These are phyloP conservation scores for Dianthus caryophyllus DNA, from an alignment of 148 eudicot genomes.

Conservation along the genomic window DNA sequence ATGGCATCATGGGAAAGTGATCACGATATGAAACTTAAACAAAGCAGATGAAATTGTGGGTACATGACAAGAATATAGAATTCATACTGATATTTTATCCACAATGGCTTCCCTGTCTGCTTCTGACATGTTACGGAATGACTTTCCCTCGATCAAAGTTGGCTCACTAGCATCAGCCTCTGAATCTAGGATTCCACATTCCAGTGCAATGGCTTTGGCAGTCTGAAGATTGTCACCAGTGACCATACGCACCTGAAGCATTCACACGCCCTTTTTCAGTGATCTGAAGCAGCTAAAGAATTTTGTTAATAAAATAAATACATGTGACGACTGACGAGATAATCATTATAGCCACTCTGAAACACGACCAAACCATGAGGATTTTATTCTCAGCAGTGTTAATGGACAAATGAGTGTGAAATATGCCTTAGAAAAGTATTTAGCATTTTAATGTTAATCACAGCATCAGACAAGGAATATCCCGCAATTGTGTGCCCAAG, in stretches of 20 bases:
- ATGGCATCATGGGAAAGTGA: background rate
- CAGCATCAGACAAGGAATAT: background rate
- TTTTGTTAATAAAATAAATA: background rate
- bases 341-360: background rate
- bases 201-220: slow-evolving; percentile 91
- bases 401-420: background rate
- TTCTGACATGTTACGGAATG: slow-evolving; percentile 65
- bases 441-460: background rate
- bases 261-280: background rate
- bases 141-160: slow-evolving; percentile 80
- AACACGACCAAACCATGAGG: background rate
- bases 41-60: background rate
- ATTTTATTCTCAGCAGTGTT: background rate
- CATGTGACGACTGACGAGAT: background rate
- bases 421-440: background rate
- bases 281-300: background rate
- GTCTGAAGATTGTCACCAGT: slow-evolving; percentile 96
- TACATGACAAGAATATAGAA: background rate
- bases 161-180: slow-evolving; percentile 76
- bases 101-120: slow-evolving; percentile 53
- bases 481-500: background rate
- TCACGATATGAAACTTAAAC: background rate
- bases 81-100: slow-evolving; percentile 67
- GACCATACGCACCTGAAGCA: slow-evolving; percentile 84
- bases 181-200: slow-evolving; percentile 85